Percentiles rank a stretch among this genome's conserved stretches.
These are phyloP conservation scores for Aegilops speltoides DNA, from an alignment of 176 grass and related monocot species.

Conservation along the genomic window DNA sequence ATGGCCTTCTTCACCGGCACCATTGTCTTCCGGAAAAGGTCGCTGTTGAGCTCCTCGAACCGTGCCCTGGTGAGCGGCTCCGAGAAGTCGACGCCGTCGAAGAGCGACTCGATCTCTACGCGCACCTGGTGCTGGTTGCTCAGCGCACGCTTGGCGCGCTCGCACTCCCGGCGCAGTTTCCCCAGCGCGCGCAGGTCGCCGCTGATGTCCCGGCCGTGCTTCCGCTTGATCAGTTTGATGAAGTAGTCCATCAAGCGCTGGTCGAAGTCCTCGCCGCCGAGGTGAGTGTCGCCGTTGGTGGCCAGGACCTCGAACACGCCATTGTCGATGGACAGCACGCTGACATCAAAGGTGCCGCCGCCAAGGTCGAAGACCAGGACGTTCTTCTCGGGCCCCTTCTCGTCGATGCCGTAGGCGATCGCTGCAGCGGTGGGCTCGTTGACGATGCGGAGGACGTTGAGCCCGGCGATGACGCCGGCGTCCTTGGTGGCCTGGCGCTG, in stretches of 20 bases:
- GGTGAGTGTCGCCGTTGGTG: conserved; percentile 2
- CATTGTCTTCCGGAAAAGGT: too few relatives aligned
- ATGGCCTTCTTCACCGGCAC: too few relatives aligned
- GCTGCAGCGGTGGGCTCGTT: conserved; percentile 85
- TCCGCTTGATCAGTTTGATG: conserved; percentile 10
- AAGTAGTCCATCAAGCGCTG: background rate
- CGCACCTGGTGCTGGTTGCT: conserved; percentile 13
- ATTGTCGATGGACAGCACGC: conserved; percentile 20
- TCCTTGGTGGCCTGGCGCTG: conserved; percentile 93
- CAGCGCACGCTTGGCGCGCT: background rate
- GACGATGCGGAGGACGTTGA: conserved; percentile 86
- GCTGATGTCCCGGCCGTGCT: conserved; percentile 9
- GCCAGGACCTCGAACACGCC: conserved; percentile 15
- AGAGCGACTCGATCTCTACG: background rate
- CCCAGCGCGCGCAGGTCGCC: conserved; percentile 9
- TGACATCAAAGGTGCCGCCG: conserved; percentile 13
- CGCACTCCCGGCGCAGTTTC: conserved; percentile 16
- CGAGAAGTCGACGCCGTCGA: background rate
- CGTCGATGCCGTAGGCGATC: conserved; percentile 83
- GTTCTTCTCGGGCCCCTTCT: conserved; percentile 35
- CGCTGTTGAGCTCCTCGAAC: too few relatives aligned
- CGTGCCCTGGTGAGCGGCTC: too few relatives aligned
- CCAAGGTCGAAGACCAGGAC: conserved; percentile 3
- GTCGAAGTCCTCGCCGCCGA: background rate
- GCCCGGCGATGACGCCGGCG: conserved; percentile 69